Conservation (phyloP, 257 asterid genomes). For the Petrea volubilis region DNA sequence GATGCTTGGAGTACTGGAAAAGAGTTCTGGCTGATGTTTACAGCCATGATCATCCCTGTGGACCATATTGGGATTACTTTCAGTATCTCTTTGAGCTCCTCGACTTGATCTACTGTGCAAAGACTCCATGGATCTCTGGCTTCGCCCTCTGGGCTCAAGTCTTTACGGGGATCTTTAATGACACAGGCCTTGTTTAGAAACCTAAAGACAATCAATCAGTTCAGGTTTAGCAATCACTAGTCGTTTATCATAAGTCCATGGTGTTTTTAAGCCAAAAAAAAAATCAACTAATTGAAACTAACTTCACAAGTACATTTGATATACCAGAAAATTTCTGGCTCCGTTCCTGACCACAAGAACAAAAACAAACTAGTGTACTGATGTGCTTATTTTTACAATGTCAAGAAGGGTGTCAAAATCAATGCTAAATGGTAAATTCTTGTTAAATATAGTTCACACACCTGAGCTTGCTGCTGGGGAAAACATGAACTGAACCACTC, state of each 20-base stretch:
- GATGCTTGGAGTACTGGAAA: constrained; percentile 67
- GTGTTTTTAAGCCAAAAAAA: no score
- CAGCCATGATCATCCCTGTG: constrained; percentile 54
- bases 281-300: no score
- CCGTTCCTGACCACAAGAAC: no score
- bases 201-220: no score
- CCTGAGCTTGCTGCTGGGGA: constrained; percentile 50
- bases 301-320: no score
- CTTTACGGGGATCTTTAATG: constrained; percentile 41
- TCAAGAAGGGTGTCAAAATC: no score
- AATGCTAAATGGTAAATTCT: no score
- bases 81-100: constrained; percentile 65
- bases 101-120: constrained; percentile 76
- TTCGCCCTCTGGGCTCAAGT: constrained; percentile 38
- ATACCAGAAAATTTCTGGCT: no score
- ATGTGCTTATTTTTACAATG: no score
- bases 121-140: constrained; percentile 54
- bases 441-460: not conserved
- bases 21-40: constrained; percentile 47
- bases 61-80: constrained; percentile 73
- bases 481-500: constrained; percentile 23
- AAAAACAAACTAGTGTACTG: no score
- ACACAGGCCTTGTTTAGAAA: constrained; percentile 75
- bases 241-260: no score
- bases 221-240: no score